Evolutionary conservation across 371 early-diverging fungal genomes (phyloP).

Genomic region (Amoeboaphelidium protococcarum): DNA sequence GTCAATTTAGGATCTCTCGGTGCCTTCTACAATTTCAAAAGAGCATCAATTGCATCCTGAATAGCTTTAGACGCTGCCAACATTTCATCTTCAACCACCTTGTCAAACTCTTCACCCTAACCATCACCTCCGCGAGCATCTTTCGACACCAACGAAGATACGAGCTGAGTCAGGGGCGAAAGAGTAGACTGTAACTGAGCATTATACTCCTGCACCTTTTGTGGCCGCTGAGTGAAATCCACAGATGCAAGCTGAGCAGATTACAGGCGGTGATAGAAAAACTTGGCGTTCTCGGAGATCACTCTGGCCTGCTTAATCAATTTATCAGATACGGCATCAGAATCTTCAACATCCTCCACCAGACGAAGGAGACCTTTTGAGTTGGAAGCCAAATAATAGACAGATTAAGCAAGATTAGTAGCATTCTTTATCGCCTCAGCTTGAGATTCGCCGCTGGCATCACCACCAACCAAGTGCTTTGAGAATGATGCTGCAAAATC

Average conservation of each 20-base stretch:
- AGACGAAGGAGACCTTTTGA: constrained; percentile 67
- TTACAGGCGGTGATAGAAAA: constrained; percentile 62
- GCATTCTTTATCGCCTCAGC: constrained; percentile 60
- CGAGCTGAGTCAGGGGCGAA: constrained; percentile 25
- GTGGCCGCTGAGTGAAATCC: constrained; percentile 35
- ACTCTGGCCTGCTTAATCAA: constrained; percentile 29
- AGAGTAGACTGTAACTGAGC: not conserved
- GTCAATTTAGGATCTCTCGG: constrained; percentile 41
- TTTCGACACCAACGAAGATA: constrained; percentile 40
- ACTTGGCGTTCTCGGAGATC: constrained; percentile 30
- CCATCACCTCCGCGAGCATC: constrained; percentile 22
- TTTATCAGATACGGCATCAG: constrained; percentile 61
- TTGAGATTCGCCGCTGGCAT: constrained; percentile 29
- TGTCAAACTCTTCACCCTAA: constrained; percentile 50
- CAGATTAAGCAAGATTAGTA: constrained; percentile 45
- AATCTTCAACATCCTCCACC: constrained; percentile 22
- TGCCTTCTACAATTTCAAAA: constrained; percentile 44
- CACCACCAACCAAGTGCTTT: constrained; percentile 13
- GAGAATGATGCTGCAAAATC: constrained; percentile 47
- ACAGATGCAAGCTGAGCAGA: constrained; percentile 40
- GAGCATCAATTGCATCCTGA: constrained; percentile 57
- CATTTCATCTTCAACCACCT: constrained; percentile 81
- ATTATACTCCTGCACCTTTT: constrained; percentile 18
- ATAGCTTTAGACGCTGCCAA: constrained; percentile 64
- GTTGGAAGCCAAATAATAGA: constrained; percentile 53